phyloP scores from a whole-genome alignment of 805 yeast genomes.

The Hyphopichia homilentoma region DNA sequence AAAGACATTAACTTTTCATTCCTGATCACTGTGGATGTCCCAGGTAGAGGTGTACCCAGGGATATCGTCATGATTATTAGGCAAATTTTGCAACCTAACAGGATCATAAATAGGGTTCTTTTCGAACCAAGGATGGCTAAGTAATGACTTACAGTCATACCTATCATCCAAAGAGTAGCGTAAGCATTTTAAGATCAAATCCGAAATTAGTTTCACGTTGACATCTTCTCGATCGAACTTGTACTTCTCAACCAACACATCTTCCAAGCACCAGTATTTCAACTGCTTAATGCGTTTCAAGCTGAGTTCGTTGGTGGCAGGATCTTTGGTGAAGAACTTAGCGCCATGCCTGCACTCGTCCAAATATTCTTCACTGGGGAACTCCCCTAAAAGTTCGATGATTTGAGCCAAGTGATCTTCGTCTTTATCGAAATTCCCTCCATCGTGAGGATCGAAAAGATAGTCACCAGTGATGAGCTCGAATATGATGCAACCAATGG shows the following conservation, averaged over 20 bases:
- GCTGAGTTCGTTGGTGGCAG: slow-evolving; percentile 18
- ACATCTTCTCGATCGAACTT: slow-evolving; percentile 34
- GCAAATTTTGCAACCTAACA: slow-evolving; percentile 16
- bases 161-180: slow-evolving; percentile 46
- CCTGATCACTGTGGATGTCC: slow-evolving; percentile 9
- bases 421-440: slow-evolving; percentile 45
- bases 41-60: slow-evolving; percentile 31
- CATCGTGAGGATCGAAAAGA: slow-evolving; percentile 57
- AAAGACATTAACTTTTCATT: no score
- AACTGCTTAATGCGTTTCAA: slow-evolving; percentile 44
- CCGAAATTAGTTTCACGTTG: slow-evolving; percentile 37
- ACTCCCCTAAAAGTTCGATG: slow-evolving; percentile 47
- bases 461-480: slow-evolving; percentile 61
- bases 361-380: slow-evolving; percentile 38
- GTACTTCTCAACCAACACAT: slow-evolving; percentile 48
- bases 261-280: slow-evolving; percentile 49
- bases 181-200: slow-evolving; percentile 50
- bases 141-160: slow-evolving; percentile 52
- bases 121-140: slow-evolving; percentile 51
- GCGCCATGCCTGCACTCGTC: slow-evolving; percentile 35
- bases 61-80: slow-evolving; percentile 21
- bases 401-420: slow-evolving; percentile 65
- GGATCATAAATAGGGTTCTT: slow-evolving; percentile 7
- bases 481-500: slow-evolving; percentile 54
- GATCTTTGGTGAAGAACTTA: slow-evolving; percentile 37